These are phyloP conservation scores for Pluteus cervinus DNA, from an alignment of 768 basidiomycete genomes.

Conservation along the genomic window DNA sequence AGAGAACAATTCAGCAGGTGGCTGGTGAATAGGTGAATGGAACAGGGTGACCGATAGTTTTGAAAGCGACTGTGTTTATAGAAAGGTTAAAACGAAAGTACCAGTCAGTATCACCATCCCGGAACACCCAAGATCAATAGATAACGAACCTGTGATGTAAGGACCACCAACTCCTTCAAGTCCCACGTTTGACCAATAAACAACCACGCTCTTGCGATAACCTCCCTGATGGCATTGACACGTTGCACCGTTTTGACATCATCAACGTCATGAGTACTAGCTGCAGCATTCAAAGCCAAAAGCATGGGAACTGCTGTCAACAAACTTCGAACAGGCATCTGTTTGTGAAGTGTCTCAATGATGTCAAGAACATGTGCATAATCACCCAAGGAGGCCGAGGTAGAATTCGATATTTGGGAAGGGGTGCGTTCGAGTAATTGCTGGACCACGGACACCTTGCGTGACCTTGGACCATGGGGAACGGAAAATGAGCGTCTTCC, in stretches of 20 bases:
- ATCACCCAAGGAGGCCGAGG: conserved; percentile 64
- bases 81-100: too few relatives aligned
- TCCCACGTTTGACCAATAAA: conserved; percentile 70
- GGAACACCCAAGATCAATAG: too few relatives aligned
- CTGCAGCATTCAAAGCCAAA: conserved; percentile 58
- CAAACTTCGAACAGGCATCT: conserved; percentile 70
- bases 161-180: conserved; percentile 41
- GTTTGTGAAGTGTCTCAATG: conserved; percentile 59
- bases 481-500: conserved; percentile 42
- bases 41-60: too few relatives aligned
- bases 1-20: too few relatives aligned
- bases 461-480: conserved; percentile 40
- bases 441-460: conserved; percentile 51
- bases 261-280: conserved; percentile 34
- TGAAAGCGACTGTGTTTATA: too few relatives aligned
- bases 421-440: conserved; percentile 46
- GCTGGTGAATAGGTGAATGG: too few relatives aligned
- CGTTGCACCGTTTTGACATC: conserved; percentile 36
- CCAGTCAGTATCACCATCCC: too few relatives aligned
- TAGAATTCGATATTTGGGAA: conserved; percentile 32
- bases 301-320: conserved; percentile 84
- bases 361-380: conserved; percentile 68
- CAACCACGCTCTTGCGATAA: conserved; percentile 62
- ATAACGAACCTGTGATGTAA: conserved; percentile 50
- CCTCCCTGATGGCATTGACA: conserved; percentile 50